phyloP scores from a whole-genome alignment of 495 filamentous ascomycete genomes.

The Acidiella bohemica region DNA sequence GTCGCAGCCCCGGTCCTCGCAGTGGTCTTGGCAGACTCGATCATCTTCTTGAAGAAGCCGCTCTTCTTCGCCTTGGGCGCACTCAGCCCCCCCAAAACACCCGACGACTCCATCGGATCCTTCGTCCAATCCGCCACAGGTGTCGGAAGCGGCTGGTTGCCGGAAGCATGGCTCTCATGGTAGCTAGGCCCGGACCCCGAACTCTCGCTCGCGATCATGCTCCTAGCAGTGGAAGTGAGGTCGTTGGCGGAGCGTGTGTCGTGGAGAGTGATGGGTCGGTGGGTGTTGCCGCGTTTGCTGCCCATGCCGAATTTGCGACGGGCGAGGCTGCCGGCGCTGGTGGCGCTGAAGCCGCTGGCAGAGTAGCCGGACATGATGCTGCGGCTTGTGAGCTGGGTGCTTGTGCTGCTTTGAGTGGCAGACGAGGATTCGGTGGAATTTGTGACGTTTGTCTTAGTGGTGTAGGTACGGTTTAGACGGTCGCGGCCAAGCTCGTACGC shows the following conservation, averaged over 20 bases:
- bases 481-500: constrained; percentile 67
- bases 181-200: constrained; percentile 55
- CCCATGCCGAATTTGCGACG: constrained; percentile 42
- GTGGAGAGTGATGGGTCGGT: constrained; percentile 33
- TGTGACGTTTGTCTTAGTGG: constrained; percentile 75
- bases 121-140: constrained; percentile 36
- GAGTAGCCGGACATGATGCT: constrained; percentile 90
- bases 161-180: constrained; percentile 71
- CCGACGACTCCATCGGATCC: constrained; percentile 35
- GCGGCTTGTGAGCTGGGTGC: constrained; percentile 62
- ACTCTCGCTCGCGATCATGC: constrained; percentile 11
- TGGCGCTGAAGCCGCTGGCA: constrained; percentile 82
- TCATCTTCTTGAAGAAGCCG: constrained; percentile 92
- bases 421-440: constrained; percentile 58
- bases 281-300: constrained; percentile 28
- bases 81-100: constrained; percentile 62
- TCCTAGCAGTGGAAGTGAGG: constrained; percentile 8
- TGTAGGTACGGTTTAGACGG: constrained; percentile 60
- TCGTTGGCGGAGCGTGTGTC: constrained; percentile 16
- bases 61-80: constrained; percentile 81
- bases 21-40: constrained; percentile 87
- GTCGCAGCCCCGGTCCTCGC: constrained; percentile 88
- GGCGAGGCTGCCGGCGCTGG: constrained; percentile 84
- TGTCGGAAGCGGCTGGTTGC: constrained; percentile 31
- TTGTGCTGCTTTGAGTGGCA: constrained; percentile 56